Conservation (phyloP, 768 basidiomycete genomes). For the Tricholoma hemisulphureum region DNA sequence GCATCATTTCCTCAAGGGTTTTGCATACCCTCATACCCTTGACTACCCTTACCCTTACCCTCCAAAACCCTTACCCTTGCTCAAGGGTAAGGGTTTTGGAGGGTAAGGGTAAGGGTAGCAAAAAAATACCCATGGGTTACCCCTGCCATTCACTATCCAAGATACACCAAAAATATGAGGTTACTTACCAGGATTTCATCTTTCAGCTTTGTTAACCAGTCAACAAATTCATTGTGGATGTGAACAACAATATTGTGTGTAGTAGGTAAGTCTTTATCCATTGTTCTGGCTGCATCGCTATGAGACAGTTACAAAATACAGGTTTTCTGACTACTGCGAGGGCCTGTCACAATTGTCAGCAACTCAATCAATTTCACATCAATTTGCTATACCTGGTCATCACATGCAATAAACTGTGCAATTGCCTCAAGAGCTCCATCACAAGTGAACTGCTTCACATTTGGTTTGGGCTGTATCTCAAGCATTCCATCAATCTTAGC, state of each 20-base stretch:
- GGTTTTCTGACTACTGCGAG: neutral
- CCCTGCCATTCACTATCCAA: no score
- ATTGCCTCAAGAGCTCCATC: neutral
- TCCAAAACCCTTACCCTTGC: no score
- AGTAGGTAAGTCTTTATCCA: conserved; percentile 4
- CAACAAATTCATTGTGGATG: conserved; percentile 18
- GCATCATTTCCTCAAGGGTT: no score
- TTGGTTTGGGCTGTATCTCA: neutral
- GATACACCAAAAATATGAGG: conserved; percentile 7
- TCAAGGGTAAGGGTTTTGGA: no score
- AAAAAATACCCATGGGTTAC: no score
- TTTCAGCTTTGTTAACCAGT: conserved; percentile 2
- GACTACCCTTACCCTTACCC: no score
- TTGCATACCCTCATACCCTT: no score
- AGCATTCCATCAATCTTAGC: neutral
- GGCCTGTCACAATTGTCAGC: neutral
- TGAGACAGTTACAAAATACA: neutral
- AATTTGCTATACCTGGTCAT: neutral
- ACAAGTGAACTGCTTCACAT: neutral
- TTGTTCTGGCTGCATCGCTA: neutral
- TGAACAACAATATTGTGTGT: conserved; percentile 13
- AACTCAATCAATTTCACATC: neutral
- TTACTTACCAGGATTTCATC: conserved; percentile 12
- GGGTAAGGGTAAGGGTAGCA: no score
- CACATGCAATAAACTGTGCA: neutral